phyloP scores from a whole-genome alignment of 352 stramenopile genomes.

The Phytophthora nicotianae region DNA sequence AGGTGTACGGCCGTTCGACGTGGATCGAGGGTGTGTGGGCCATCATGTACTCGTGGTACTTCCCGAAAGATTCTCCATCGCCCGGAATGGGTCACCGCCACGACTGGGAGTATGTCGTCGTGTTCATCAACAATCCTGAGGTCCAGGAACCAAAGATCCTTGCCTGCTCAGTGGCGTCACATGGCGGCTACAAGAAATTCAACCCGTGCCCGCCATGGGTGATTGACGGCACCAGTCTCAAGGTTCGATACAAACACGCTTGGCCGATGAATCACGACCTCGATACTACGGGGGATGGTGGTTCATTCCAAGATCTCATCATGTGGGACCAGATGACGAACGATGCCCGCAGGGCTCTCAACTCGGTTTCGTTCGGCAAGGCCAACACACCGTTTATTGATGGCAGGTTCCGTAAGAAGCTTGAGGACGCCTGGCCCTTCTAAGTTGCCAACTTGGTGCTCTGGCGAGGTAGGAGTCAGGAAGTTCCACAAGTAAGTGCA shows the following conservation, averaged over 20 bases:
- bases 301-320: conserved; percentile 12
- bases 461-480: no score
- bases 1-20: conserved; percentile 7
- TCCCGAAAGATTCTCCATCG: conserved; percentile 2
- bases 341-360: conserved; percentile 5
- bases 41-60: conserved; percentile 15
- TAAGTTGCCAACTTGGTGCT: no score
- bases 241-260: conserved; percentile 3
- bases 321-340: conserved; percentile 11
- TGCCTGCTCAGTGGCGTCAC: conserved; percentile 4
- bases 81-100: conserved; percentile 7
- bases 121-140: conserved; percentile 11
- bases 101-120: conserved; percentile 7
- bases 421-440: conserved; percentile 8
- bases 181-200: conserved; percentile 7
- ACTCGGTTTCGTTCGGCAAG: not conserved
- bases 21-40: conserved; percentile 3
- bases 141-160: not conserved
- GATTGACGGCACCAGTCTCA: conserved; percentile 4
- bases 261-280: conserved; percentile 8
- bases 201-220: conserved; percentile 1
- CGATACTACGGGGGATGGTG: not conserved
- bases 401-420: not conserved
- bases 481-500: no score
- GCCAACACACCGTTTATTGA: conserved; percentile 6